Evolutionary conservation across 768 basidiomycete species (phyloP).

Genomic region (Lentinula raphanica): DNA sequence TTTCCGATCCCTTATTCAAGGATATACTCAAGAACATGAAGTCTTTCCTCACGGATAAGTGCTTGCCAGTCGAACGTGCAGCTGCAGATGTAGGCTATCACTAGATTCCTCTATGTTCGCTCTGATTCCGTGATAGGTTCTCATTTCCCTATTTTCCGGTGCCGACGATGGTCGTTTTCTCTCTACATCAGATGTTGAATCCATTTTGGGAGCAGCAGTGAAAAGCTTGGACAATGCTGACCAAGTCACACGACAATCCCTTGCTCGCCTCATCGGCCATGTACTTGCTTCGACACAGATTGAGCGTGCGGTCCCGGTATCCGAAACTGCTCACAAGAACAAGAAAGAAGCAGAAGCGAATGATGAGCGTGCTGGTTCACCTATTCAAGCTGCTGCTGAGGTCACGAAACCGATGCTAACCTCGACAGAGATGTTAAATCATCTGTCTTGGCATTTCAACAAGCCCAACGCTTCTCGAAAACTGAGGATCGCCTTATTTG

Average conservation of each 20-base stretch:
- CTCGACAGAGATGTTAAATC: constrained; percentile 75
- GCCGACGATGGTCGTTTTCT: constrained; percentile 48
- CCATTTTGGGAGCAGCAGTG: constrained; percentile 58
- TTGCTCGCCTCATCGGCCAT: constrained; percentile 78
- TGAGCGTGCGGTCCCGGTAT: constrained; percentile 42
- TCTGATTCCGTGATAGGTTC: constrained; percentile 31
- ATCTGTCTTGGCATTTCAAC: constrained; percentile 78
- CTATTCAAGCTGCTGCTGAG: constrained; percentile 44
- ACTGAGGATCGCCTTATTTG: constrained; percentile 80
- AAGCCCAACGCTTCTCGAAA: constrained; percentile 62
- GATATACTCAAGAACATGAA: constrained; percentile 85
- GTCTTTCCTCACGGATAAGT: constrained; percentile 72
- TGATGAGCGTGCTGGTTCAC: constrained; percentile 48
- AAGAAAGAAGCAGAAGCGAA: constrained; percentile 52
- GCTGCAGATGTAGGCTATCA: constrained; percentile 57
- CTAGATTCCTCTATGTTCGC: neutral
- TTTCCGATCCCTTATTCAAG: constrained; percentile 70
- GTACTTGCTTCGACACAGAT: constrained; percentile 81
- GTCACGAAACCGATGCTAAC: constrained; percentile 64
- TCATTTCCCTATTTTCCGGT: constrained; percentile 53
- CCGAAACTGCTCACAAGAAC: constrained; percentile 55
- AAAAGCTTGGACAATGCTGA: constrained; percentile 80
- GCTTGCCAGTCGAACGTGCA: constrained; percentile 78
- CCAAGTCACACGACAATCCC: constrained; percentile 73
- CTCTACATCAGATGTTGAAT: constrained; percentile 69